A percentile compares a stretch with the other conserved stretches of the same genome.
These are phyloP conservation scores for Trichosporon asahii DNA, from an alignment of 1,284 basidiomycete genomes.

Conservation along the genomic window DNA sequence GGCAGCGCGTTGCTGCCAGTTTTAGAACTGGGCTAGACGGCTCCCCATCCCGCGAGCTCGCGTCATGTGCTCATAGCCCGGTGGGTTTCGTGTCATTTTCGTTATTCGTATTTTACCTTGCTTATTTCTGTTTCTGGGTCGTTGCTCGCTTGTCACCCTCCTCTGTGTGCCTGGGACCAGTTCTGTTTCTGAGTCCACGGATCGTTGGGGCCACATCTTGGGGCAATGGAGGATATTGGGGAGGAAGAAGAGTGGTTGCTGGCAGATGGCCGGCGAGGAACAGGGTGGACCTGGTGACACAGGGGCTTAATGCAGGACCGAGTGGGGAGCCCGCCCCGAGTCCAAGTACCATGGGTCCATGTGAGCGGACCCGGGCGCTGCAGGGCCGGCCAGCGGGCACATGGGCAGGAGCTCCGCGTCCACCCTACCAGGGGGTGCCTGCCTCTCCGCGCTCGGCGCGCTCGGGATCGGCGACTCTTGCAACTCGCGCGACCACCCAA, in stretches of 20 bases:
- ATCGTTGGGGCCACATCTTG: background rate
- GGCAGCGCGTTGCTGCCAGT: background rate
- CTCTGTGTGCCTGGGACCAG: background rate
- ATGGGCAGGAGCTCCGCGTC: conserved; percentile 9
- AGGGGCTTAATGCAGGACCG: too few species aligned
- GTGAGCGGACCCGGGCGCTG: background rate
- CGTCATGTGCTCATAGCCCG: background rate
- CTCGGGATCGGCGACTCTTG: conserved; percentile 11
- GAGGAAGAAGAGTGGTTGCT: too few species aligned
- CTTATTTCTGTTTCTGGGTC: background rate
- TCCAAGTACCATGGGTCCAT: background rate
- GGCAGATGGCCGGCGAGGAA: background rate
- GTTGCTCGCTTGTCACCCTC: background rate
- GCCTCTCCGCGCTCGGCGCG: background rate
- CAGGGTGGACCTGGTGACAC: background rate
- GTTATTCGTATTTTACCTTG: background rate
- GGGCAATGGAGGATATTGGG: too few species aligned
- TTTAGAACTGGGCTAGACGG: background rate
- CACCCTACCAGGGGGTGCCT: background rate
- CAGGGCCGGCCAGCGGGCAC: background rate
- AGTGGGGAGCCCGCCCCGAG: too few species aligned
- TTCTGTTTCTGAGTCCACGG: background rate
- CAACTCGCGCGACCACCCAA: background rate
- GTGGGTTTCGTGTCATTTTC: background rate
- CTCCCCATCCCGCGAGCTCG: too few species aligned